phyloP scores from a whole-genome alignment of 495 filamentous ascomycete genomes.

The Penicillium pancosmium region DNA sequence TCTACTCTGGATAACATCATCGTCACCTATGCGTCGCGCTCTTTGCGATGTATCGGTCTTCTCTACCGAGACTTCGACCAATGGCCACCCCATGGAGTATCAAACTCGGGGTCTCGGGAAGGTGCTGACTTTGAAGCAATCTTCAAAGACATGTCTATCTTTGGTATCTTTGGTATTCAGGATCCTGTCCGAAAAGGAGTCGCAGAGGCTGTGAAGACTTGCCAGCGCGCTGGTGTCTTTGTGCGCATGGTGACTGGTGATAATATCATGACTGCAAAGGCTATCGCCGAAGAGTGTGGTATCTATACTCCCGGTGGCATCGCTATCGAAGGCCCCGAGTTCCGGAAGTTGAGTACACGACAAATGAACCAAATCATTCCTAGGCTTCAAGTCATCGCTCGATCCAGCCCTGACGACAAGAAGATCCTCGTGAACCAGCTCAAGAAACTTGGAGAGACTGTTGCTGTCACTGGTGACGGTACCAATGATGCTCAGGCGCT shows the following conservation, averaged over 20 bases:
- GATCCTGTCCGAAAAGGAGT: slow-evolving; percentile 83
- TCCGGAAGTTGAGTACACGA: slow-evolving; percentile 66
- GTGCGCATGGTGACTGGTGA: slow-evolving; percentile 94
- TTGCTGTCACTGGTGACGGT: slow-evolving; percentile 91
- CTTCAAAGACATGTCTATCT: slow-evolving; percentile 74
- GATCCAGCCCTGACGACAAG: slow-evolving; percentile 86
- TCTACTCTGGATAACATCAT: slow-evolving; percentile 67
- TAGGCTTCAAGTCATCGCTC: slow-evolving; percentile 78
- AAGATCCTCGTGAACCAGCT: slow-evolving; percentile 75
- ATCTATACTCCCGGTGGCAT: slow-evolving; percentile 75
- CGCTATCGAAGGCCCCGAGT: slow-evolving; percentile 81
- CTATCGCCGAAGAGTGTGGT: slow-evolving; percentile 82
- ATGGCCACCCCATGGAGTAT: slow-evolving; percentile 78
- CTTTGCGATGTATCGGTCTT: slow-evolving; percentile 84
- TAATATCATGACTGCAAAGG: slow-evolving; percentile 81
- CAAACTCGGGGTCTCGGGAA: slow-evolving; percentile 63
- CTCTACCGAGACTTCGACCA: slow-evolving; percentile 85
- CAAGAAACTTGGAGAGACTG: slow-evolving; percentile 84
- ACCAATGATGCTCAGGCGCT: slow-evolving; percentile 91
- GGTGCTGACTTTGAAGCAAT: slow-evolving; percentile 79
- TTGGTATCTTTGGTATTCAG: slow-evolving; percentile 84
- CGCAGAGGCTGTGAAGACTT: slow-evolving; percentile 71
- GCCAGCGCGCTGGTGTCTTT: slow-evolving; percentile 76
- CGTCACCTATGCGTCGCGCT: slow-evolving; percentile 74
- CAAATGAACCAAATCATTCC: slow-evolving; percentile 75